A percentile compares a stretch with the other conserved stretches of the same genome.
Conservation (phyloP, 768 basidiomycete genomes). For the Hortiboletus campestris region DNA sequence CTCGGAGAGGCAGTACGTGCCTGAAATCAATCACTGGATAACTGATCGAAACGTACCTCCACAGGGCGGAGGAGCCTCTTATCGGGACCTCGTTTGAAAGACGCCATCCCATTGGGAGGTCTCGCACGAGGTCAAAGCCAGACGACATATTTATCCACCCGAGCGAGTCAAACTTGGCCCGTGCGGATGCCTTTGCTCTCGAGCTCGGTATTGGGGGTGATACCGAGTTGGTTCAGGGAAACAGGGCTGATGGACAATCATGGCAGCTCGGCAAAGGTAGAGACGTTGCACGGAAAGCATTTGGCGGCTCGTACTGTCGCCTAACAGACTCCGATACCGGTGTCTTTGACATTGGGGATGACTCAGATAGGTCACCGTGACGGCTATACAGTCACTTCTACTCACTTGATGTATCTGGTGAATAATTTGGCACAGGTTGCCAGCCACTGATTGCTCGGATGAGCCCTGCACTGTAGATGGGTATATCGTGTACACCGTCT, state of each 20-base stretch:
- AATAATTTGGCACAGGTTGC: neutral
- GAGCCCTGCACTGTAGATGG: neutral
- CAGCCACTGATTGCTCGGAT: neutral
- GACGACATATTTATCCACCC: conserved; percentile 64
- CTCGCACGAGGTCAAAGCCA: conserved; percentile 55
- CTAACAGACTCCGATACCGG: neutral
- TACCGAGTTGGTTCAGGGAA: conserved; percentile 46
- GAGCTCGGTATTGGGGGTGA: conserved; percentile 51
- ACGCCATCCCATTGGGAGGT: conserved; percentile 19
- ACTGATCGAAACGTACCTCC: neutral
- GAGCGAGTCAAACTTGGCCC: conserved; percentile 57
- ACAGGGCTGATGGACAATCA: conserved; percentile 36
- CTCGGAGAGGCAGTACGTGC: conserved; percentile 21
- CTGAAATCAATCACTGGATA: neutral
- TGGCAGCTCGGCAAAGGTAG: conserved; percentile 55
- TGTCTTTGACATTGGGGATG: conserved; percentile 11
- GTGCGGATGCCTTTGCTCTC: conserved; percentile 60
- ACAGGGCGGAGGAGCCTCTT: conserved; percentile 26
- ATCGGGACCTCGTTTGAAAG: conserved; percentile 10
- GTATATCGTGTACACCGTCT: neutral
- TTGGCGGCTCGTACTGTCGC: conserved; percentile 26
- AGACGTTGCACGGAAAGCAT: conserved; percentile 47
- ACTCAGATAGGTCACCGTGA: conserved; percentile 10
- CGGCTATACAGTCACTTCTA: no score
- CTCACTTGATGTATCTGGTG: neutral